These are phyloP conservation scores for Dictyostelium brefeldianum DNA, from an alignment of 78 protist species.

Conservation along the genomic window DNA sequence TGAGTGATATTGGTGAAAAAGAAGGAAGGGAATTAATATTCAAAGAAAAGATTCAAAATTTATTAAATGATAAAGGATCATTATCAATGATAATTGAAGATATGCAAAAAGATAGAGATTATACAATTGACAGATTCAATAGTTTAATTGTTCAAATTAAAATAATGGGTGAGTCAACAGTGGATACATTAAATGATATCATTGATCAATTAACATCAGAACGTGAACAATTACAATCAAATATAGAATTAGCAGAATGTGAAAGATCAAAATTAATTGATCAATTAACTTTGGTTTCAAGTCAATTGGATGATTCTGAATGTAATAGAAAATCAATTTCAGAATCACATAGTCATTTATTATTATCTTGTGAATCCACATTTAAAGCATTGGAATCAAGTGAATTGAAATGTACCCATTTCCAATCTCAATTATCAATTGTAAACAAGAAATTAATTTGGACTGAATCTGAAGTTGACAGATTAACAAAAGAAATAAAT, in stretches of 20 bases:
- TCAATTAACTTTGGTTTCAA: not conserved
- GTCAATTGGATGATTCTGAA: not conserved
- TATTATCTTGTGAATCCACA: constrained; percentile 7
- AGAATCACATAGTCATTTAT: not conserved
- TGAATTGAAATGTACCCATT: constrained; percentile 42
- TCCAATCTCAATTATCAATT: constrained; percentile 21
- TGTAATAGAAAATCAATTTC: not conserved
- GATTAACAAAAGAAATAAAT: constrained; percentile 73
- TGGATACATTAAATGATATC: constrained; percentile 12
- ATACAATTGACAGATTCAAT: not conserved
- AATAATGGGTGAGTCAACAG: constrained; percentile 39
- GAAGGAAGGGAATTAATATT: constrained; percentile 25
- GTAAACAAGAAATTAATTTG: constrained; percentile 35
- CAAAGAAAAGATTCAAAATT: not conserved
- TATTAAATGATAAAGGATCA: constrained; percentile 33
- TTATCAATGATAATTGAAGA: not conserved
- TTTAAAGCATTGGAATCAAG: constrained; percentile 21
- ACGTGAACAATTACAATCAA: not conserved
- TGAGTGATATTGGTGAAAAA: constrained; percentile 21
- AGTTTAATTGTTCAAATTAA: constrained; percentile 14
- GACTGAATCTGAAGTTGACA: constrained; percentile 68
- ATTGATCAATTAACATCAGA: constrained; percentile 28
- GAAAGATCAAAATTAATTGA: constrained; percentile 19
- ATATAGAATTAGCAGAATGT: not conserved
- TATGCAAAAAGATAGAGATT: constrained; percentile 35